Percentiles rank a stretch among this genome's conserved stretches.
Conservation (phyloP, 78 protist species). For the Capsaspora owczarzaki region DNA sequence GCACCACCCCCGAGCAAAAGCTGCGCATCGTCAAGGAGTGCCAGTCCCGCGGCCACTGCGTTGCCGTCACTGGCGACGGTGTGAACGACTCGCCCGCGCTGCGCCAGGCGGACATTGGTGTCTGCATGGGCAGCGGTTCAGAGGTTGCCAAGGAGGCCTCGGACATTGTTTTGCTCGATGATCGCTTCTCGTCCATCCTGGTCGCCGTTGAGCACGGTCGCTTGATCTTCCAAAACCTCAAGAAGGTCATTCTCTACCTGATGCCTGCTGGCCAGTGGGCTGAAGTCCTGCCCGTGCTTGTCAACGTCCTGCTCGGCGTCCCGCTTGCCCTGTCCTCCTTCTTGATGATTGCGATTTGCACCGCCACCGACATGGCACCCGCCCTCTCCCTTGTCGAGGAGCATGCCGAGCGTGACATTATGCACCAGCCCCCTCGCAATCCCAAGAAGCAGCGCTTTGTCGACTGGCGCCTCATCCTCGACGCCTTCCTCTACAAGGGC, state of each 20-base stretch:
- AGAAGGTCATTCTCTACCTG: constrained; percentile 82
- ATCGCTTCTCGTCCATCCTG: constrained; percentile 89
- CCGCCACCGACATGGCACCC: constrained; percentile 88
- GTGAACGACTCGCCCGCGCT: constrained; percentile 97
- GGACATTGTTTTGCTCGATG: constrained; percentile 87
- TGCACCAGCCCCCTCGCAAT: constrained; percentile 80
- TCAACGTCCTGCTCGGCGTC: constrained; percentile 52
- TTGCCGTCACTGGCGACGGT: constrained; percentile 94
- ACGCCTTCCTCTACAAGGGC: constrained; percentile 73
- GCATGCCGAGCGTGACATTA: constrained; percentile 76
- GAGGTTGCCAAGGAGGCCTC: constrained; percentile 92
- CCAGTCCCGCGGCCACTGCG: constrained; percentile 70
- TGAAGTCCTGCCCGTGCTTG: constrained; percentile 83
- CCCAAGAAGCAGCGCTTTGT: constrained; percentile 66
- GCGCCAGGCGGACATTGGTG: constrained; percentile 87
- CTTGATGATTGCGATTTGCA: constrained; percentile 79
- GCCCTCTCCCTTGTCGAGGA: constrained; percentile 90
- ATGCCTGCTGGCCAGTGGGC: neutral
- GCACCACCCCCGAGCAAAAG: constrained; percentile 92
- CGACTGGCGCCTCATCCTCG: constrained; percentile 38
- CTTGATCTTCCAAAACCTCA: constrained; percentile 65
- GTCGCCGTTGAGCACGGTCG: constrained; percentile 63
- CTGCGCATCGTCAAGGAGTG: constrained; percentile 71
- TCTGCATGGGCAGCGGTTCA: constrained; percentile 87
- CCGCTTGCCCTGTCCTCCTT: constrained; percentile 80